phyloP scores from a whole-genome alignment of 139 green algal genomes.

The Chlorella vulgaris region DNA sequence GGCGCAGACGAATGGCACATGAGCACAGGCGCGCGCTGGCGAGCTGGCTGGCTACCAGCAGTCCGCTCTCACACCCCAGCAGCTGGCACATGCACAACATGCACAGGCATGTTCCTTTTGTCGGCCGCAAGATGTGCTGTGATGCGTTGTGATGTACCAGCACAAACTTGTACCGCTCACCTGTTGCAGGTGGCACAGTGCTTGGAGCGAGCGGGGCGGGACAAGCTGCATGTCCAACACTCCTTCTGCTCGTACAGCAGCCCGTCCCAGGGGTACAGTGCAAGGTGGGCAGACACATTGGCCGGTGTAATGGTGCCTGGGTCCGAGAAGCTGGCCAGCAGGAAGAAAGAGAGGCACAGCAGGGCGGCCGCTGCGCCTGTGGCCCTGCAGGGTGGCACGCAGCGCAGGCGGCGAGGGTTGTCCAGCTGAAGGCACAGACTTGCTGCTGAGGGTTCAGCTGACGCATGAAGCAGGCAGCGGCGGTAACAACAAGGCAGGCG shows the following conservation, averaged over 20 bases:
- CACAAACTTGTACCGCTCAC: constrained; percentile 67
- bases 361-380: constrained; percentile 30
- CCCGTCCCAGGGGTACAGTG: constrained; percentile 61
- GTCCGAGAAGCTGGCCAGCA: constrained; percentile 37
- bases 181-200: constrained; percentile 71
- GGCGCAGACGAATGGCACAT: no score
- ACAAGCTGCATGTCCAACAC: constrained; percentile 68
- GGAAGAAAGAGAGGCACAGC: constrained; percentile 44
- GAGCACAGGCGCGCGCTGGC: no score
- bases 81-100: no score
- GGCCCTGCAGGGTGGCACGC: constrained; percentile 22
- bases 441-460: no score
- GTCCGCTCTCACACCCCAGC: no score
- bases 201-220: constrained; percentile 72
- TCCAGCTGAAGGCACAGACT: background rate
- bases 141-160: background rate
- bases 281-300: constrained; percentile 37
- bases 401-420: background rate
- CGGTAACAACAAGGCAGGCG: background rate
- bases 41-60: no score
- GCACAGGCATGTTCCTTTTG: no score
- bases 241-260: constrained; percentile 36
- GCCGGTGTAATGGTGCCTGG: constrained; percentile 42
- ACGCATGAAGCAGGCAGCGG: background rate
- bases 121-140: no score